Percentiles rank a stretch among this genome's conserved stretches.
phyloP scores from a whole-genome alignment of 1,284 basidiomycete genomes.

The Phylloboletellus chloephorus region DNA sequence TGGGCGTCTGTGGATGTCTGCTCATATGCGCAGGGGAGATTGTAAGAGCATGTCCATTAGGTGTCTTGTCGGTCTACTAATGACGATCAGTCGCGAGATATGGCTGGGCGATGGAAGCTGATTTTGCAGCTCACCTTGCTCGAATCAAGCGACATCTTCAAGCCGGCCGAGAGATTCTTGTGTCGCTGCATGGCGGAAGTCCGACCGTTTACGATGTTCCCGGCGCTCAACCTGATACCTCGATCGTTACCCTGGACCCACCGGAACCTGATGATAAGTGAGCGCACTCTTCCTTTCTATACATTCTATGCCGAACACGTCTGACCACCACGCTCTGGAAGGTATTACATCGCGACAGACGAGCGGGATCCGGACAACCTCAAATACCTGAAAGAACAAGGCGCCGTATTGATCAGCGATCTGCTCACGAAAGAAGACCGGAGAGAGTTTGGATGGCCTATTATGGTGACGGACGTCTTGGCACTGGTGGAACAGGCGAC shows the following conservation, averaged over 20 bases:
- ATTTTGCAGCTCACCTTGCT: conserved; percentile 34
- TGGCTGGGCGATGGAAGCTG: conserved; percentile 35
- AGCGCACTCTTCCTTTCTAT: background rate
- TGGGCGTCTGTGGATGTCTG: conserved; percentile 42
- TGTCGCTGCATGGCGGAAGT: conserved; percentile 17
- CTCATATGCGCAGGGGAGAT: conserved; percentile 46
- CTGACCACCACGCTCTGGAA: conserved; percentile 11
- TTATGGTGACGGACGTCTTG: conserved; percentile 42
- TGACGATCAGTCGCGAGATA: conserved; percentile 18
- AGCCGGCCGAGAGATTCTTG: conserved; percentile 29
- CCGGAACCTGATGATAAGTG: conserved; percentile 25
- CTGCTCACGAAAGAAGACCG: conserved; percentile 40
- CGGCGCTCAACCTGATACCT: conserved; percentile 18
- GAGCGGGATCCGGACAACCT: conserved; percentile 37
- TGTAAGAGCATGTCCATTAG: conserved; percentile 26
- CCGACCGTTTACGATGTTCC: conserved; percentile 29
- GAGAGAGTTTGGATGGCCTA: conserved; percentile 37
- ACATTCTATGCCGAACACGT: background rate
- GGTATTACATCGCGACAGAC: conserved; percentile 47
- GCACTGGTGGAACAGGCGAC: conserved; percentile 43
- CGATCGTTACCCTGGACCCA: conserved; percentile 22
- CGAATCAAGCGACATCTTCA: conserved; percentile 34
- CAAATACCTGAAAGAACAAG: conserved; percentile 31
- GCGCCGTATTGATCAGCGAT: conserved; percentile 40
- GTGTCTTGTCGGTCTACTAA: conserved; percentile 1